Base-by-base conservation (phyloP, 306 rosid genomes). In the Acacia crassicarpa region DNA sequence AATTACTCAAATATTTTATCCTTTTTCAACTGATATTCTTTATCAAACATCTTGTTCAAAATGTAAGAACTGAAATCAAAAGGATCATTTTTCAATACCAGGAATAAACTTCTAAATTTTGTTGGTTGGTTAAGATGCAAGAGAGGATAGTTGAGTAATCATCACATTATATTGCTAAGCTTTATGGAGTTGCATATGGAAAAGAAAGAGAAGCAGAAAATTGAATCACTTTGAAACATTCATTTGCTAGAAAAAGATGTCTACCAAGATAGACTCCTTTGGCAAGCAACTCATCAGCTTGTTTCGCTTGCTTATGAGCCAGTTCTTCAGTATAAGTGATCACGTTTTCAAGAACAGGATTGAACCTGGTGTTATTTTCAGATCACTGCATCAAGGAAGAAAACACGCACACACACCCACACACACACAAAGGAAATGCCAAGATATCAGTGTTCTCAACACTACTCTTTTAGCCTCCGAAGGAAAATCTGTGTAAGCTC, bases 231-330 rank as follows among this genome's bases (percentile, higher is more conserved):
- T 73, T 62, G 63, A 44, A 77, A 75, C 22, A 61, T 72, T 71
- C 35, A 78, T 61, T 32, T 27, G 75, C 49, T 23, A 62, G 74
- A 44, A 72, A 44, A 81, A 78, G 66, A 67, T 65, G 51, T 68
- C 49, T 85, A 90, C 98, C 97, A 14, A 91, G 83, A 88, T 91
- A 91, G 54, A 88, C 87, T 82, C 94, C 92, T 80, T 16, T 83
- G 23, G 84, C 77, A 43, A 94, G 92, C 90, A 90, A 82, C 56
- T 89, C 82, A 77, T 94, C 94, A 43, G 92, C 96, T 75, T 86
- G 88, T 80, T 87, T 84, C 0, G 93, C 97, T 90, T 92, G 91
- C 84, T 84, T 77, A 63, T 86, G 67, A 72, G 98, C 97, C 33
- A 91, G 81, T 13, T 92, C 97, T 72, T 92, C 90, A 4, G 91